phyloP scores from a whole-genome alignment of 73 alveolate species.

The Paramecium pentaurelia region DNA sequence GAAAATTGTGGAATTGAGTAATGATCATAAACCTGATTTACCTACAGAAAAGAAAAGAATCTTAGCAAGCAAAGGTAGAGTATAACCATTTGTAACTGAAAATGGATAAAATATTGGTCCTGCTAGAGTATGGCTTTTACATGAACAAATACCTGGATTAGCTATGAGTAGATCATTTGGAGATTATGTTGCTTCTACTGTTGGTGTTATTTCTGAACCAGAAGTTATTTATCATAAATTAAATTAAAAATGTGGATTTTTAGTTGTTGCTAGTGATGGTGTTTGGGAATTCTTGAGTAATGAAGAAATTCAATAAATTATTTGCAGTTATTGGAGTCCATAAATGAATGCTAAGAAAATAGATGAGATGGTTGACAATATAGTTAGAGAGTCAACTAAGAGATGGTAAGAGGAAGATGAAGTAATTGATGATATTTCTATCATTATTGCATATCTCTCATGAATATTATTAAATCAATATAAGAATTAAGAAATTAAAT shows the following conservation, averaged over 20 bases:
- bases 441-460: constrained; percentile 47
- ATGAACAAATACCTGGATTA: constrained; percentile 93
- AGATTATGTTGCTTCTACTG: constrained; percentile 84
- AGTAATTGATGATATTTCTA: constrained; percentile 89
- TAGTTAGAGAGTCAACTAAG: constrained; percentile 74
- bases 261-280: constrained; percentile 93
- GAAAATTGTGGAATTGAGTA: constrained; percentile 63
- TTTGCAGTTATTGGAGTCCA: constrained; percentile 38
- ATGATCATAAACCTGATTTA: constrained; percentile 90
- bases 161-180: constrained; percentile 98
- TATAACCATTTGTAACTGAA: constrained; percentile 71
- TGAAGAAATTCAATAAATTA: constrained; percentile 77
- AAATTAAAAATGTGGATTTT: constrained; percentile 71
- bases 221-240: constrained; percentile 71
- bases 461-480: background rate
- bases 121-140: constrained; percentile 90
- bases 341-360: constrained; percentile 42
- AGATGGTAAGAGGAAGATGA: constrained; percentile 87
- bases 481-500: background rate
- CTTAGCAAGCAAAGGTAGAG: constrained; percentile 81
- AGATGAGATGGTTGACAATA: constrained; percentile 57
- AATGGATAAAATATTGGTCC: constrained; percentile 86
- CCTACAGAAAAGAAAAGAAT: constrained; percentile 86
- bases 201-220: constrained; percentile 94
- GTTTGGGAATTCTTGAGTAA: constrained; percentile 92